These are phyloP conservation scores for Monosporozyma aerobia DNA, from an alignment of 805 yeast genomes.

Conservation along the genomic window DNA sequence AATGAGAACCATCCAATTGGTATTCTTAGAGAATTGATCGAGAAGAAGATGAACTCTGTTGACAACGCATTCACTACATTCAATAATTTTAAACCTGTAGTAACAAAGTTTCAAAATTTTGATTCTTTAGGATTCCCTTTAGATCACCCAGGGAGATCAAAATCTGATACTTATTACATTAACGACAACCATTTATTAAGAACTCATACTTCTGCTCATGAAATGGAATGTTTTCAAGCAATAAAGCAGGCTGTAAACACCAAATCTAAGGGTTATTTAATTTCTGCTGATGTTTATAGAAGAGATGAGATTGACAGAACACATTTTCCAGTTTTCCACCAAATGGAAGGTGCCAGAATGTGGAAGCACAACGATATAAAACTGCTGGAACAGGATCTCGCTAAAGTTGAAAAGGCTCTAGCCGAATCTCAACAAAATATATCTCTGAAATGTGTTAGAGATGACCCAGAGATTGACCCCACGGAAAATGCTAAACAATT, in stretches of 20 bases:
- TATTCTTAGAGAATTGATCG: conserved; percentile 66
- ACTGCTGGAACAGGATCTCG: conserved; percentile 50
- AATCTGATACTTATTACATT: conserved; percentile 85
- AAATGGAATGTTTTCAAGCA: conserved; percentile 66
- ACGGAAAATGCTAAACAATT: conserved; percentile 71
- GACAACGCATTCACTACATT: conserved; percentile 59
- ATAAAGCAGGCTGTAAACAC: conserved; percentile 35
- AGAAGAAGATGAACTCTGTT: conserved; percentile 49
- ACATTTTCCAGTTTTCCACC: conserved; percentile 96
- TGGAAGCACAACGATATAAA: conserved; percentile 53
- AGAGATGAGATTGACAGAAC: conserved; percentile 93
- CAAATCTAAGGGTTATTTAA: conserved; percentile 57
- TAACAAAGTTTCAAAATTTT: conserved; percentile 73
- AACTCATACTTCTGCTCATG: conserved; percentile 97
- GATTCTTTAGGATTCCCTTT: conserved; percentile 85
- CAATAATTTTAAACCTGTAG: conserved; percentile 75
- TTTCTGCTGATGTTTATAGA: conserved; percentile 92
- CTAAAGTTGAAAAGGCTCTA: conserved; percentile 44
- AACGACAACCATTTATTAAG: conserved; percentile 65
- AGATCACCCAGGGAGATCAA: conserved; percentile 90
- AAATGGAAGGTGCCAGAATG: conserved; percentile 89
- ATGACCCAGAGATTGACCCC: conserved; percentile 46
- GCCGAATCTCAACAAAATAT: conserved; percentile 9
- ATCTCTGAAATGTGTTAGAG: conserved; percentile 59
- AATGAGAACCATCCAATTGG: conserved; percentile 82